A percentile compares a stretch with the other conserved stretches of the same genome.
phyloP scores from a whole-genome alignment of 2,329 filamentous ascomycete species.

The Aciculosporium take region DNA sequence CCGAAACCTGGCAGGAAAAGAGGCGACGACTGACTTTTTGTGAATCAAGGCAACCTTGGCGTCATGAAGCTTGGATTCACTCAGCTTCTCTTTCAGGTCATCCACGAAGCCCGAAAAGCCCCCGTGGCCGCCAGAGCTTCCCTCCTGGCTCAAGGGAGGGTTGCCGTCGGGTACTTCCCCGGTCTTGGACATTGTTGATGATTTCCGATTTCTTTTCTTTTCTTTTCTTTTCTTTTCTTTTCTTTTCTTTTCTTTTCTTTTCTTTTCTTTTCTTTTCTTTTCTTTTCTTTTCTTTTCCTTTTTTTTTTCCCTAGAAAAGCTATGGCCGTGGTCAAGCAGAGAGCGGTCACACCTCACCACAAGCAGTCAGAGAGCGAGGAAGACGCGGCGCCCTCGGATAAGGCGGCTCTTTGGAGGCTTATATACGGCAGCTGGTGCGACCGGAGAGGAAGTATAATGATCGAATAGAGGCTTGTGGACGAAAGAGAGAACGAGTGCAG shows the following conservation, averaged over 20 bases:
- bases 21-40: constrained; percentile 34
- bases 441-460: not conserved
- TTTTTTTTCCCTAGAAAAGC: not conserved
- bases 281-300: too few species aligned
- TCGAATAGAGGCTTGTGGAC: not conserved
- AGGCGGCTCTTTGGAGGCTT: too few species aligned
- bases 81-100: constrained; percentile 42
- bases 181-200: constrained; percentile 4
- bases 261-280: too few species aligned
- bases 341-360: not conserved
- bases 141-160: too few species aligned
- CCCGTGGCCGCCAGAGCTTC: constrained; percentile 6
- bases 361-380: too few species aligned
- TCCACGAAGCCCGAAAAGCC: constrained; percentile 24
- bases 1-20: not conserved
- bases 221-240: too few species aligned
- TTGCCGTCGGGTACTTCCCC: constrained; percentile 1
- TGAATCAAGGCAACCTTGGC: constrained; percentile 42
- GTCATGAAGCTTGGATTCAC: constrained; percentile 39
- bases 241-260: too few species aligned
- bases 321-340: not conserved
- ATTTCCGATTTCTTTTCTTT: too few species aligned
- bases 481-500: not conserved
- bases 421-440: too few species aligned
- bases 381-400: too few species aligned